Base-by-base conservation (phyloP, 257 asterid species). In the Solanum sitiens region DNA sequence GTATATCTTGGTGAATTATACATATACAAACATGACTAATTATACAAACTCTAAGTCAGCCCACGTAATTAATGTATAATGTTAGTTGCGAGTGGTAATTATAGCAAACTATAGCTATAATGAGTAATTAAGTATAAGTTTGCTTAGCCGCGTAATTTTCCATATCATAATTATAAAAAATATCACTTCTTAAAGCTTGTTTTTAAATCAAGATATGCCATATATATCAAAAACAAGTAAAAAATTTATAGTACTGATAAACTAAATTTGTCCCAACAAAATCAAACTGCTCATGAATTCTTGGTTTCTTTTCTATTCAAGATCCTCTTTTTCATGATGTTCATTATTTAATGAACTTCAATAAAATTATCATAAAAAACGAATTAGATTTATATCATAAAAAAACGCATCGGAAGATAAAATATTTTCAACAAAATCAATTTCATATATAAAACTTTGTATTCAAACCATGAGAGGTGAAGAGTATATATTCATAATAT, bases 401-500 rank as follows among this genome's bases (percentile, higher is more conserved):
- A 50, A 50, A 16, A 2, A 16, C 1, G 15, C 6, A 42, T 42
- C 0, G 3, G 11, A 2, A 1, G 0, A 23, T 3, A 11, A 61
- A 53, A 61, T 2, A n/a, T 2, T 9, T 2, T 4, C 27, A 6
- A 67, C 4, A 25, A 6, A 67, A 25, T 6, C 1, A 67, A 2
- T 8, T 25, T 11, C 9, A 27, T 12, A 1, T 1, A 6, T 2
- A 1, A 11, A n/a, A 65, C 1, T 25, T 25, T 12, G 33, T 11
- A 65, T 11, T 21, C 2, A 1, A 65, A 25, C 2, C 2, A 14
- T 56, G 8, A 56, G 16, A 15, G 14, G 11, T 42, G 2, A 50
- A 47, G 4, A 7, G 59, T 1, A 50, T 50, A 50, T 45, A 13
- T 6, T 13, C 4, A 47, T 47, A 16, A 13, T 47, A 15, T 50